These are phyloP conservation scores for Echinochloa phyllopogon DNA, from an alignment of 176 grass and related monocot genomes.

Conservation along the genomic window DNA sequence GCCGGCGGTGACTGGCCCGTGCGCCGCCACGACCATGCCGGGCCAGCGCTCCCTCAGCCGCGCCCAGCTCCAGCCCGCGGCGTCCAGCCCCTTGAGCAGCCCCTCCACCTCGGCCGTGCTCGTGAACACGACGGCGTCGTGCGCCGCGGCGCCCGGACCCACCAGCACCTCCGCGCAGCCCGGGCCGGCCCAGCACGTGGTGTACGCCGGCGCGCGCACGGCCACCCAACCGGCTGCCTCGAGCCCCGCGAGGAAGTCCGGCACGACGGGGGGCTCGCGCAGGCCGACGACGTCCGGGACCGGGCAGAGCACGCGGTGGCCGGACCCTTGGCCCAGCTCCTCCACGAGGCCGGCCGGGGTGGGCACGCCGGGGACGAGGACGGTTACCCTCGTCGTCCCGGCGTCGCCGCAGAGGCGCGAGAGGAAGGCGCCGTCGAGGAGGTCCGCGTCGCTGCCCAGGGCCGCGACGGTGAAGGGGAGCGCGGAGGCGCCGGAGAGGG, in stretches of 20 bases:
- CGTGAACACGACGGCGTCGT: conserved; percentile 87
- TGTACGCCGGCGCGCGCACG: conserved; percentile 64
- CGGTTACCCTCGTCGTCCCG: conserved; percentile 5
- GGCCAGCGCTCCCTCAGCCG: conserved; percentile 63
- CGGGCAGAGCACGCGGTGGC: conserved; percentile 68
- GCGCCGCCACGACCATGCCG: conserved; percentile 66
- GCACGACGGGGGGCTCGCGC: conserved; percentile 69
- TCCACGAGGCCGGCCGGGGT: conserved; percentile 62
- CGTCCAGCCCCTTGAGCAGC: conserved; percentile 76
- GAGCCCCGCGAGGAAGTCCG: conserved; percentile 56
- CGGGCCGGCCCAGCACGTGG: conserved; percentile 71
- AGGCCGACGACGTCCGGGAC: conserved; percentile 68
- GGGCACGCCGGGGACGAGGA: conserved; percentile 65
- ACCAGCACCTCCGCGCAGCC: conserved; percentile 52
- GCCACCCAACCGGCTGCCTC: conserved; percentile 62
- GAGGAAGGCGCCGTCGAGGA: conserved; percentile 61
- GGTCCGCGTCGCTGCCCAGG: conserved; percentile 72
- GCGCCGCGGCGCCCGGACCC: conserved; percentile 25
- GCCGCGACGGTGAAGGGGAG: conserved; percentile 64
- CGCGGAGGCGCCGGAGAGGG: conserved; percentile 42
- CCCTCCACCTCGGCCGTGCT: conserved; percentile 86
- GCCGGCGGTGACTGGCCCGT: conserved; percentile 77
- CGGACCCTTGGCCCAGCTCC: conserved; percentile 60
- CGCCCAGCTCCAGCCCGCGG: conserved; percentile 68
- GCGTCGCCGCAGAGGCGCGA: conserved; percentile 41